phyloP scores from a whole-genome alignment of 129 eudicot genomes.

The Mikania micrantha region DNA sequence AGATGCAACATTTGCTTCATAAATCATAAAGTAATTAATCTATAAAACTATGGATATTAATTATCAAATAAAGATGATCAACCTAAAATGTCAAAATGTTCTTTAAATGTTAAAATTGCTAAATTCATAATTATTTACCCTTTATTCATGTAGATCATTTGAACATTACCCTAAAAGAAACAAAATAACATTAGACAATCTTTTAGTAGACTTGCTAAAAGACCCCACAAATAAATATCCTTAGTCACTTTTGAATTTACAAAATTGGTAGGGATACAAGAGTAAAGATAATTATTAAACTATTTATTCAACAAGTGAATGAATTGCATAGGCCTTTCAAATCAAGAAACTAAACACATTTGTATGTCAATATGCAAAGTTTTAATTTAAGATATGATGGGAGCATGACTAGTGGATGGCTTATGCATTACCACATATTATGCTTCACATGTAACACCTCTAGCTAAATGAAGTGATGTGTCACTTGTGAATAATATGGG shows the following conservation, averaged over 20 bases:
- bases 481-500: too few species aligned
- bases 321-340: too few species aligned
- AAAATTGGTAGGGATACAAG: not conserved
- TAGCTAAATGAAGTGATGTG: too few species aligned
- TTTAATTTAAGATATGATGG: too few species aligned
- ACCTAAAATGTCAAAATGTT: conserved; percentile 5
- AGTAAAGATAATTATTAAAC: too few species aligned
- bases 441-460: too few species aligned
- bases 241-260: not conserved
- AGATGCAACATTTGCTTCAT: conserved; percentile 8
- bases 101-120: conserved; percentile 2
- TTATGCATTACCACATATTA: too few species aligned
- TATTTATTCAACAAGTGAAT: too few species aligned
- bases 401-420: too few species aligned
- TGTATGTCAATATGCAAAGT: too few species aligned
- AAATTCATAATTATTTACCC: not conserved
- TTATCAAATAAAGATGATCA: not conserved
- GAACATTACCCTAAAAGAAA: not conserved
- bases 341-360: too few species aligned
- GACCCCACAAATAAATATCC: not conserved
- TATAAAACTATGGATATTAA: not conserved
- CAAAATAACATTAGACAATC: not conserved
- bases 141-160: not conserved
- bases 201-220: not conserved
- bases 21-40: not conserved